Evolutionary conservation across 2,329 filamentous ascomycete genomes (phyloP).

Genomic region (Stagonosporopsis vannaccii): DNA sequence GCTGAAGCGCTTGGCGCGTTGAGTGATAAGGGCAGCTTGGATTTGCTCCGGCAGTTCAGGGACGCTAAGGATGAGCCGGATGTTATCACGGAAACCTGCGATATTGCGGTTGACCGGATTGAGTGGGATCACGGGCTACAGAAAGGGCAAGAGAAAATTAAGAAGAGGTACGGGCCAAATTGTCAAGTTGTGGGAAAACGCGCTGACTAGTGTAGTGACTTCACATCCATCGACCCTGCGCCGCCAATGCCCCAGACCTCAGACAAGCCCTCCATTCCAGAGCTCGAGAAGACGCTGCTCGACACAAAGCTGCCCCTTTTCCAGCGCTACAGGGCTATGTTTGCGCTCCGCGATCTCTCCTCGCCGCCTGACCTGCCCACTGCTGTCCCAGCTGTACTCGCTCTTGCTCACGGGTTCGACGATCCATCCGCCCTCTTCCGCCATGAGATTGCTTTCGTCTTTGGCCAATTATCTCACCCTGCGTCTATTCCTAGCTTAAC

Average conservation of each 20-base stretch:
- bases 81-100: slow-evolving; percentile 92
- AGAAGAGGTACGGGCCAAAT: slow-evolving; percentile 69
- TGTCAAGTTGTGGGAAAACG: background rate
- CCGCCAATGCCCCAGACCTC: slow-evolving; percentile 80
- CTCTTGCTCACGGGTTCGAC: slow-evolving; percentile 82
- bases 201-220: slow-evolving; percentile 70
- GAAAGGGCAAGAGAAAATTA: slow-evolving; percentile 74
- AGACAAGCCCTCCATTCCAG: slow-evolving; percentile 69
- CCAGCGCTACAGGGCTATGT: slow-evolving; percentile 96
- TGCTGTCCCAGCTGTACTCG: slow-evolving; percentile 83
- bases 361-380: slow-evolving; percentile 92
- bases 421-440: slow-evolving; percentile 93
- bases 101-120: slow-evolving; percentile 93
- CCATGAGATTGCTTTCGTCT: slow-evolving; percentile 98
- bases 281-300: slow-evolving; percentile 78
- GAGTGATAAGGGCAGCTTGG: slow-evolving; percentile 75
- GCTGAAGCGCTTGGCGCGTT: slow-evolving; percentile 93
- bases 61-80: slow-evolving; percentile 79
- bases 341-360: slow-evolving; percentile 90
- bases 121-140: slow-evolving; percentile 78
- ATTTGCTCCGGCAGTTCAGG: slow-evolving; percentile 74
- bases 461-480: slow-evolving; percentile 93
- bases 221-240: slow-evolving; percentile 93
- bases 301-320: slow-evolving; percentile 83
- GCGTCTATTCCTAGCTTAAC: slow-evolving; percentile 94